Evolutionary conservation across 192 early-diverging fungal genomes (phyloP).

Genomic region (Diversispora epigaea): DNA sequence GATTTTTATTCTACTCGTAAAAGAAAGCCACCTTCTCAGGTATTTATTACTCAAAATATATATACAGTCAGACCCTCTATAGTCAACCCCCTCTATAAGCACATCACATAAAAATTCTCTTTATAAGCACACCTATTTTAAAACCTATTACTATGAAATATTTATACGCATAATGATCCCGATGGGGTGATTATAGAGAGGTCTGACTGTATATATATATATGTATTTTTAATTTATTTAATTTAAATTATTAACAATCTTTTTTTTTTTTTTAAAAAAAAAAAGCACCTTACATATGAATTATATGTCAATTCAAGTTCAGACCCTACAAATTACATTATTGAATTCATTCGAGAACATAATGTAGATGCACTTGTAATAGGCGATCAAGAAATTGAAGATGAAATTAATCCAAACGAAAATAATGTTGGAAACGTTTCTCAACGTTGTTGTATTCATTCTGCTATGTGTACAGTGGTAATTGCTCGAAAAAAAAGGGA

Average conservation of each 20-base stretch:
- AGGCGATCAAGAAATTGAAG: not conserved
- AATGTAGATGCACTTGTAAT: constrained; percentile 12
- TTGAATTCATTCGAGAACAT: not conserved
- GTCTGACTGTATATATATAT: too few relatives aligned
- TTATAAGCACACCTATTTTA: too few relatives aligned
- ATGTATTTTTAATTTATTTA: not conserved
- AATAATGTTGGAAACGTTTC: not conserved
- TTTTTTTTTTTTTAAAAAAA: not conserved
- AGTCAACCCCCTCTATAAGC: not conserved
- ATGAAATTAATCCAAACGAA: not conserved
- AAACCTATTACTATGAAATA: too few relatives aligned
- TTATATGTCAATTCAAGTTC: not conserved
- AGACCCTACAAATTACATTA: constrained; percentile 10
- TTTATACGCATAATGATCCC: too few relatives aligned
- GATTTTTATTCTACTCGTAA: not conserved
- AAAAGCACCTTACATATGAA: not conserved
- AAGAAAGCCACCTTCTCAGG: not conserved
- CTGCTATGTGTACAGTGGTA: constrained; percentile 21
- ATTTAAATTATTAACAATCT: not conserved
- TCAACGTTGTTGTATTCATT: constrained; percentile 11
- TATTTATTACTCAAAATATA: not conserved
- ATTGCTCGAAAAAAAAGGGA: constrained; percentile 4
- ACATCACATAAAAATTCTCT: too few relatives aligned
- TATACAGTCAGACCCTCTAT: not conserved
- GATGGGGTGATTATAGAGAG: too few relatives aligned